phyloP scores from a whole-genome alignment of 1,284 basidiomycete genomes.

The Wallemia hederae region DNA sequence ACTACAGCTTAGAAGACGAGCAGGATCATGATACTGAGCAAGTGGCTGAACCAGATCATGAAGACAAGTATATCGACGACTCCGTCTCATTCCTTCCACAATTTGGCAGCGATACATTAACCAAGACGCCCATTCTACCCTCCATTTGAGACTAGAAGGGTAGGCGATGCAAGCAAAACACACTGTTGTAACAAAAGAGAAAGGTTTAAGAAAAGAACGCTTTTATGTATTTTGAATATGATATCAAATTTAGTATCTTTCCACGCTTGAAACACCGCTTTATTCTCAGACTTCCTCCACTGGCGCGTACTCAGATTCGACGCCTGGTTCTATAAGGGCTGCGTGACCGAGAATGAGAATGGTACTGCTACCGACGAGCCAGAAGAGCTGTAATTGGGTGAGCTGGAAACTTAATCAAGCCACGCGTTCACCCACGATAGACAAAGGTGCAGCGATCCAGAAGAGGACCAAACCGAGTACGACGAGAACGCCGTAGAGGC shows the following conservation, averaged over 20 bases:
- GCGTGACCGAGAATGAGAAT: conserved; percentile 53
- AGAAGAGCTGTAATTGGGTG: background rate
- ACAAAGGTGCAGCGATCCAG: background rate
- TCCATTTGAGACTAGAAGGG: too few species aligned
- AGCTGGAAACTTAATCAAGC: background rate
- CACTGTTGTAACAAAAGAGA: background rate
- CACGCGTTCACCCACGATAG: background rate
- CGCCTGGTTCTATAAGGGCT: conserved; percentile 51
- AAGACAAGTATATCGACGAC: background rate
- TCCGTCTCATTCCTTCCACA: too few species aligned
- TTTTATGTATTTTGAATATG: background rate
- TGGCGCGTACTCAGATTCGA: conserved; percentile 58
- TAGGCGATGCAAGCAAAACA: background rate
- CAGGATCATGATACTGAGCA: background rate
- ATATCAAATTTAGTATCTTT: too few species aligned
- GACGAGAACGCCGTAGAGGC: conserved; percentile 29
- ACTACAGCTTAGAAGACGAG: too few species aligned
- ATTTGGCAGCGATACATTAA: too few species aligned
- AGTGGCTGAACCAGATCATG: background rate
- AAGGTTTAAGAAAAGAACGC: background rate
- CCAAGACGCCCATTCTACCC: too few species aligned
- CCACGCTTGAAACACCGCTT: background rate
- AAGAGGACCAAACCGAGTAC: background rate
- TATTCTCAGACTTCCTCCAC: conserved; percentile 31
- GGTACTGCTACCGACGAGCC: conserved; percentile 28